A percentile compares a stretch with the other conserved stretches of the same genome.
Evolutionary conservation across 805 yeast genomes (phyloP).

Genomic region (Sugiyamaella smithiae): DNA sequence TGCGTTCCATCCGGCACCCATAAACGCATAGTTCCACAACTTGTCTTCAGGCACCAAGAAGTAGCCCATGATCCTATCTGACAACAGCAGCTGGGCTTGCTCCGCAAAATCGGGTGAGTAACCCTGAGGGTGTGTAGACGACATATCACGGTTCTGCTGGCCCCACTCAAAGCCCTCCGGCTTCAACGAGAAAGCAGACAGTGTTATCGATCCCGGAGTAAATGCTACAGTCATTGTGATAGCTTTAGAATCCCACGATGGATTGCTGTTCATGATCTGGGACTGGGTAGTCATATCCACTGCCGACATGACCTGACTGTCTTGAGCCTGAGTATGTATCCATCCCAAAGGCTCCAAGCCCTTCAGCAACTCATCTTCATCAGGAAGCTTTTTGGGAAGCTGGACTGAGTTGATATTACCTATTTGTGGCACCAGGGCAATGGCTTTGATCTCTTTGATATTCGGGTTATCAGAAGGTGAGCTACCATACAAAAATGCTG

Average conservation of each 20-base stretch:
- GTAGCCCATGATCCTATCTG: conserved; percentile 74
- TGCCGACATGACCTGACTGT: conserved; percentile 59
- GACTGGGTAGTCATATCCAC: conserved; percentile 66
- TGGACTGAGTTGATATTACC: conserved; percentile 68
- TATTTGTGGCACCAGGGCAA: conserved; percentile 84
- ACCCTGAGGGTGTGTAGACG: conserved; percentile 61
- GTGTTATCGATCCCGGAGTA: conserved; percentile 79
- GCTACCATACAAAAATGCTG: conserved; percentile 75
- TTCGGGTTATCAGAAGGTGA: conserved; percentile 68
- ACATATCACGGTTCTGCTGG: conserved; percentile 50
- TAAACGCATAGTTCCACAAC: conserved; percentile 88
- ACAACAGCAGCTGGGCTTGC: conserved; percentile 65
- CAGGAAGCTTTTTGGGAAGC: conserved; percentile 45
- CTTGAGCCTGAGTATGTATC: conserved; percentile 86
- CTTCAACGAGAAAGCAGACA: conserved; percentile 61
- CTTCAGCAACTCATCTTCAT: conserved; percentile 38
- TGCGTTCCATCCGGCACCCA: conserved; percentile 78
- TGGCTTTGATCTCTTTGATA: conserved; percentile 72
- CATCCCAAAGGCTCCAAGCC: conserved; percentile 82
- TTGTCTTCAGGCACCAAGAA: conserved; percentile 82
- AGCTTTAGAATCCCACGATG: conserved; percentile 43
- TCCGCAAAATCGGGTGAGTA: conserved; percentile 58
- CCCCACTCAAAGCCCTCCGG: conserved; percentile 83
- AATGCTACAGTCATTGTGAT: conserved; percentile 65
- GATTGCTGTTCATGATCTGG: conserved; percentile 34